Conservation (phyloP, 495 filamentous ascomycete species). For the Penicillium lividum region DNA sequence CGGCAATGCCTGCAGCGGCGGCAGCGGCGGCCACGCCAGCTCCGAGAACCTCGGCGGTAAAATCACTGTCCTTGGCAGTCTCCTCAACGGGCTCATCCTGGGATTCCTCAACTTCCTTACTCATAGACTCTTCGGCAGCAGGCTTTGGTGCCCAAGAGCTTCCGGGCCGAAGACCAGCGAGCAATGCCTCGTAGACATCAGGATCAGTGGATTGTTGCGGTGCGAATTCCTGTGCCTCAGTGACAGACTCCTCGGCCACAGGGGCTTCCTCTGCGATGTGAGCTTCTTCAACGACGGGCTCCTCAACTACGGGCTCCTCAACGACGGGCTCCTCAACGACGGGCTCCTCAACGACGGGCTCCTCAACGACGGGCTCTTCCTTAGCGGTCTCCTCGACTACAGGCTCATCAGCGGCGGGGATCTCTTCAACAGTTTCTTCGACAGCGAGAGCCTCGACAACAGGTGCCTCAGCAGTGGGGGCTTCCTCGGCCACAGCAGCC, state of each 20-base stretch:
- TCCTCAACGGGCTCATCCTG: conserved; percentile 11
- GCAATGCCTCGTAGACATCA: conserved; percentile 17
- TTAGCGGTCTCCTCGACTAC: conserved; percentile 11
- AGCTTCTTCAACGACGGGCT: neutral
- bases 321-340: conserved; percentile 1
- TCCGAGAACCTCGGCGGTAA: conserved; percentile 29
- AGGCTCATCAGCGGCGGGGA: conserved; percentile 7
- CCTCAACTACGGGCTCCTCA: conserved; percentile 9
- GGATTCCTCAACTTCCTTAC: conserved; percentile 15
- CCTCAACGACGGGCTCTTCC: neutral
- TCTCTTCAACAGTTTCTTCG: neutral
- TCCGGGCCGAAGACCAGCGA: conserved; percentile 1
- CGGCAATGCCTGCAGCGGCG: conserved; percentile 24
- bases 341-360: conserved; percentile 12
- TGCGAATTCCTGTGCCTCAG: neutral
- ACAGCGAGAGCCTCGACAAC: neutral
- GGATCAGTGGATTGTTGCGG: neutral
- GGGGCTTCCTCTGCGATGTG: conserved; percentile 4
- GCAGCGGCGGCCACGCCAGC: conserved; percentile 31
- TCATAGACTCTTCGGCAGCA: conserved; percentile 3
- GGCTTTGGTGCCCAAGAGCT: neutral
- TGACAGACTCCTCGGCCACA: conserved; percentile 4
- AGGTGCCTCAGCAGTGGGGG: neutral
- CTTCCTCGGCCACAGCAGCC: no score
- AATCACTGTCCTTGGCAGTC: conserved; percentile 19